phyloP scores from a whole-genome alignment of 257 asterid genomes.

The Euphrasia confusa region DNA sequence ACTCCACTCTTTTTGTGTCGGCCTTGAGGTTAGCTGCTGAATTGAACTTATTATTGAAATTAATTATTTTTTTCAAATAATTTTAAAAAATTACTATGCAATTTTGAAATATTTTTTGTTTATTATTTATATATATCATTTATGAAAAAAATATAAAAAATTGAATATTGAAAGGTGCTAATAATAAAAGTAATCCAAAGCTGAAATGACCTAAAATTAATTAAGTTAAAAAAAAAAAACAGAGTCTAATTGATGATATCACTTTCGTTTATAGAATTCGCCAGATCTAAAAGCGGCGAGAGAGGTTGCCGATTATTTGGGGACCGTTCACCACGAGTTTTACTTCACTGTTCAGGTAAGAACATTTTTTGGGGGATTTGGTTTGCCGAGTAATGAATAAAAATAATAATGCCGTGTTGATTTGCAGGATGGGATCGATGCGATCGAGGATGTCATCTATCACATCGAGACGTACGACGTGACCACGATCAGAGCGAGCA shows the following conservation, averaged over 20 bases:
- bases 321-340: conserved; percentile 95
- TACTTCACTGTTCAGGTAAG: conserved; percentile 61
- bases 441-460: conserved; percentile 93
- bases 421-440: conserved; percentile 86
- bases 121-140: too few relatives aligned
- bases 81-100: too few relatives aligned
- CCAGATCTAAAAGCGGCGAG: conserved; percentile 93
- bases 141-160: too few relatives aligned
- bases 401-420: neutral
- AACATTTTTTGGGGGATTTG: neutral
- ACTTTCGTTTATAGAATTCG: conserved; percentile 57
- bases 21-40: conserved; percentile 78
- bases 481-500: conserved; percentile 94
- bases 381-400: neutral
- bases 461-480: conserved; percentile 94
- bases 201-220: too few relatives aligned
- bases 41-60: too few relatives aligned
- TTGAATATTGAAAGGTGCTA: too few relatives aligned
- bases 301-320: conserved; percentile 94
- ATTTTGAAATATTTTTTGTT: too few relatives aligned
- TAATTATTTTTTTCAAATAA: too few relatives aligned
- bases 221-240: too few relatives aligned
- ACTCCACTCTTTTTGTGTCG: conserved; percentile 96
- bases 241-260: neutral
- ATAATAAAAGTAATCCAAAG: too few relatives aligned